Percentiles rank a stretch among this genome's conserved stretches.
phyloP scores from a whole-genome alignment of 495 filamentous ascomycete genomes.

The Penicillium cataractarum region DNA sequence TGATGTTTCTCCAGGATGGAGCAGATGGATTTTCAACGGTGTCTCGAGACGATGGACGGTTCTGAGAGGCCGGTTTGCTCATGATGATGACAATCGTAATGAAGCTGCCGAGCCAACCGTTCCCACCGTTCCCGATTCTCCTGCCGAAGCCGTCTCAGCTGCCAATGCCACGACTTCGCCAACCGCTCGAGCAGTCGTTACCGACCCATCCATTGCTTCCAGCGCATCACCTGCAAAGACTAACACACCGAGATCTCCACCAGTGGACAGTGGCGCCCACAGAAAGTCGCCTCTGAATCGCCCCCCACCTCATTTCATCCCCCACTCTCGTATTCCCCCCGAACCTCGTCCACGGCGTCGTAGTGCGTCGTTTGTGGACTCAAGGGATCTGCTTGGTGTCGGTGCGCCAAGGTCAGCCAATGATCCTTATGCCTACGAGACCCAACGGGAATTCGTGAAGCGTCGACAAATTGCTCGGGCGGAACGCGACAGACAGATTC shows the following conservation, averaged over 20 bases:
- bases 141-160: background rate
- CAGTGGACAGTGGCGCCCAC: background rate
- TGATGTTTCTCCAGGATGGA: conserved; percentile 14
- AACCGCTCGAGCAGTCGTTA: background rate
- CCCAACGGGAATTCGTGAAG: conserved; percentile 1
- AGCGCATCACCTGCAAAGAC: background rate
- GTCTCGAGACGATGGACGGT: conserved; percentile 26
- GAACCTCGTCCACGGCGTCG: background rate
- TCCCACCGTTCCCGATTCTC: background rate
- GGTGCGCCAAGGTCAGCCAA: background rate
- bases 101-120: background rate
- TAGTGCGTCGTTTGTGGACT: background rate
- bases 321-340: background rate
- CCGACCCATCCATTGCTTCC: background rate
- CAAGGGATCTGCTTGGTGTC: background rate
- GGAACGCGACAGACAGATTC: background rate
- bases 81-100: background rate
- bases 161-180: background rate
- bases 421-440: background rate
- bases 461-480: background rate
- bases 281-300: background rate
- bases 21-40: conserved; percentile 23
- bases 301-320: background rate
- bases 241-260: background rate
- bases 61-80: conserved; percentile 18